Evolutionary conservation across 495 filamentous ascomycete species (phyloP), one percentile per base, ranked within the genome.

Genomic region (Gamarada debralockiae): DNA sequence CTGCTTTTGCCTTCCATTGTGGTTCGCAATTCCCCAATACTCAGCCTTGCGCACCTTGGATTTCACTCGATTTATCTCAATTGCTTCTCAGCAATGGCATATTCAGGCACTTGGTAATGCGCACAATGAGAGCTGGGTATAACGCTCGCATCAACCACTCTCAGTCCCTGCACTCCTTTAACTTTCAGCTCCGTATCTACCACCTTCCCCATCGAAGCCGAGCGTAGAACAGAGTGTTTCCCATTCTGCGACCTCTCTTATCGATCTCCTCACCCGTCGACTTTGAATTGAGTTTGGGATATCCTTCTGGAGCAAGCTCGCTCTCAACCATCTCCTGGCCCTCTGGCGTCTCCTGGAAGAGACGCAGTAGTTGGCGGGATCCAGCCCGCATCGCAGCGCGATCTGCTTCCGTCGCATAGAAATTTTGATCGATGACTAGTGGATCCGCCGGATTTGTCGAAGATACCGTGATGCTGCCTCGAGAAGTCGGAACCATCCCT

Each of bases 371-470:
- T 27, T 7, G 5, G 15, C 21, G 21, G 1, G 14, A n/a, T 13
- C 9, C 14, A 15, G 27, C 3, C 13, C 24, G 24, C 3, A 47
- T 17, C 12, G 8, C n/a, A 15, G 2, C 17, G 0, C 6, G 20
- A 10, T 47, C 44, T 9, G 59, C 58, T 29, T 64, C 69, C 0
- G 71, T 77, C 1, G 53, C 61, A 43, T 66, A 67, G 45, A 70
- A 74, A 42, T 76, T 71, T 1, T 72, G 70, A 51, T 77, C 68
- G 18, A 76, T 65, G 6, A 67, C 13, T 0, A 74, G 74, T 0
- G 56, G 5, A 3, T 57, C 62, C 13, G 22, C 49, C 0, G 66
- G 53, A 31, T 72, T 56, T 1, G 50, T 53, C 0, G 67, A 72
- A 0, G 61, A 33, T 7, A 77, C 57, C 1, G 65, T 70, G 9